A percentile compares a stretch with the other conserved stretches of the same genome.
These are phyloP conservation scores for Pseudogymnoascus sp. DNA, from an alignment of 2,329 filamentous ascomycete species.

Conservation along the genomic window DNA sequence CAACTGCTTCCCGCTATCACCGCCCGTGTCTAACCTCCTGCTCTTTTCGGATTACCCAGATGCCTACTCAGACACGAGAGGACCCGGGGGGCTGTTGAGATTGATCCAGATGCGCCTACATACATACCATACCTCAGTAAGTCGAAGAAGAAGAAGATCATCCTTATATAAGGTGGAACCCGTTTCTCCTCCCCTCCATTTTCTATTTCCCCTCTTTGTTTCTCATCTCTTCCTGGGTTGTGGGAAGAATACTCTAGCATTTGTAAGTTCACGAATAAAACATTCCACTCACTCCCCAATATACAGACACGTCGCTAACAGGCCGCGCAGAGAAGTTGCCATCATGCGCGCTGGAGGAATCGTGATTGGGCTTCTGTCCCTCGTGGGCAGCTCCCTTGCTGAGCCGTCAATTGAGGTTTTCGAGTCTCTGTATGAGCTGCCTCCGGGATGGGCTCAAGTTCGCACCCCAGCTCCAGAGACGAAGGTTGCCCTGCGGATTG, in stretches of 20 bases:
- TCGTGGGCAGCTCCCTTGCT: not conserved
- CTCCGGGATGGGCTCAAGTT: conserved; percentile 19
- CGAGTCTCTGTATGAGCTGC: conserved; percentile 17
- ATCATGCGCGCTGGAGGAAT: conserved; percentile 8
- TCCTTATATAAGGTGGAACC: not conserved
- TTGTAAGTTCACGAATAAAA: not conserved
- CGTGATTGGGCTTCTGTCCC: conserved; percentile 2
- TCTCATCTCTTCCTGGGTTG: not conserved
- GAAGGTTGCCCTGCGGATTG: conserved; percentile 18
- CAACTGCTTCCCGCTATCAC: not conserved
- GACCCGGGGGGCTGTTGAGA: not conserved
- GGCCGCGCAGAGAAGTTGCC: not conserved
- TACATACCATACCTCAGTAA: not conserved
- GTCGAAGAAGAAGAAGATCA: not conserved
- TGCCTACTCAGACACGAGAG: not conserved
- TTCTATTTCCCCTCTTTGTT: not conserved
- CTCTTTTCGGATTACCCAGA: not conserved
- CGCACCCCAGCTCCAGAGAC: conserved; percentile 15
- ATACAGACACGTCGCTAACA: not conserved
- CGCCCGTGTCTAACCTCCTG: not conserved
- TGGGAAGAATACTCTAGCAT: not conserved
- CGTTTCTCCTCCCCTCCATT: not conserved
- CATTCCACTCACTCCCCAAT: not conserved
- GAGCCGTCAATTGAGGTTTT: conserved; percentile 15
- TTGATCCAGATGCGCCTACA: not conserved